A percentile compares a stretch with the other conserved stretches of the same genome.
Conservation (phyloP, 2,329 filamentous ascomycete species). For the Cytospora paraplurivora region DNA sequence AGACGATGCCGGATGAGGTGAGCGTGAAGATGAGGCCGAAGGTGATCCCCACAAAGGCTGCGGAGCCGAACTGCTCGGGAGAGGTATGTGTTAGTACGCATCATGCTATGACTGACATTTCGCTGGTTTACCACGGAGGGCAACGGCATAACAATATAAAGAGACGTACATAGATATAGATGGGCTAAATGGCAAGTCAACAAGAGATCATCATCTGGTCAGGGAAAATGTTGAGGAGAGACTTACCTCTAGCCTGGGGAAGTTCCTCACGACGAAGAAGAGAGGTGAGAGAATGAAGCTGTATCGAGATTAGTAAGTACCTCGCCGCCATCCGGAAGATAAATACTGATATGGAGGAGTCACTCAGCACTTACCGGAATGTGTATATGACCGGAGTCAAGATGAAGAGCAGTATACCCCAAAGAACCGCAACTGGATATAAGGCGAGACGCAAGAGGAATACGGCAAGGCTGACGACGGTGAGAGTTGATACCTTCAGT, state of each 20-base stretch:
- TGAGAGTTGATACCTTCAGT: conserved; percentile 3
- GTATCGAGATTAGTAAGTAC: background rate
- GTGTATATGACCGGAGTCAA: conserved; percentile 27
- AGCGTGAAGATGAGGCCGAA: conserved; percentile 63
- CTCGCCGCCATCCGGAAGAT: background rate
- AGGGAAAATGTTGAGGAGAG: too few species aligned
- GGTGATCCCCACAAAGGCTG: conserved; percentile 66
- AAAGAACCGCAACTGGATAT: conserved; percentile 21
- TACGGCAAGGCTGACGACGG: background rate
- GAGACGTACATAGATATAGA: conserved; percentile 29
- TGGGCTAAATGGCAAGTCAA: conserved; percentile 21
- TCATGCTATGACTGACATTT: conserved; percentile 36
- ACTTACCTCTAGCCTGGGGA: conserved; percentile 22
- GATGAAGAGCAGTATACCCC: conserved; percentile 24
- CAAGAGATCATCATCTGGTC: background rate
- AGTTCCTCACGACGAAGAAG: conserved; percentile 35
- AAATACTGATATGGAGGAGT: background rate
- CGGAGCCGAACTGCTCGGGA: conserved; percentile 58
- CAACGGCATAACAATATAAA: background rate
- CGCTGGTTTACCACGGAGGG: background rate
- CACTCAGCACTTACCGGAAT: conserved; percentile 16
- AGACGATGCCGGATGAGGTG: conserved; percentile 56
- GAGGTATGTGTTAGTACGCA: conserved; percentile 48
- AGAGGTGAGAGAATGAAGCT: conserved; percentile 24
- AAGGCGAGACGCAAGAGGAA: conserved; percentile 19